Evolutionary conservation across 306 rosid genomes (phyloP), one percentile per base, ranked within the genome.

Genomic region (Vigna nakashimae): DNA sequence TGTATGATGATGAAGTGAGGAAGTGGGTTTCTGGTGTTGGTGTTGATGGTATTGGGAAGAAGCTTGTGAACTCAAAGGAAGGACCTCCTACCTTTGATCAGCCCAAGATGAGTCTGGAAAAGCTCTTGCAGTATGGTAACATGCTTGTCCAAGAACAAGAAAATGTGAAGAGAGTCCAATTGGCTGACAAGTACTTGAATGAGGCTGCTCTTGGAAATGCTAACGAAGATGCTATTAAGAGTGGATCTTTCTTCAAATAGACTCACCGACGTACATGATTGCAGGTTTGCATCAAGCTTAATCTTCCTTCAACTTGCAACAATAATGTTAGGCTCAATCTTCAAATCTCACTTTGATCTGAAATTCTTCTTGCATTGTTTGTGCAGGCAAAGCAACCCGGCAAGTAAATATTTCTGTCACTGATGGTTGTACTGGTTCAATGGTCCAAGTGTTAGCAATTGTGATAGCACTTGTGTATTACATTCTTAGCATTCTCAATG

Each of bases 121-220:
- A 84, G 81, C 91, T 90, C 12, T 76, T 90, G 13, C 86, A 71
- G 45, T 90, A 90, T 45, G 94, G 91, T 14, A 52, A 82, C 86
- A 86, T 87, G 94, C 90, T 90, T 73, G 94, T 90, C 67, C 84
- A 86, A 71, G 94, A 90, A 75, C 94, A 90, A 78, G 94, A 90
- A 80, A 90, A 90, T 26, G 94, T 90, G 69, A 90, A 90, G 91
- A 87, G 94, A 84, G 94, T 90, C 76, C 94, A 90, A 28, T 82
- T 90, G 87, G 94, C 94, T 1, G 91, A 90, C 80, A 80, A 90
- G 85, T 90, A 90, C 87, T 64, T 90, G 91, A 84, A 65, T 0
- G 90, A 84, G 71, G 94, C 91, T 72, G 89, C 94, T 82, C 94
- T 90, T 78, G 91, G 94, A 58, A 81, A 90, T 63, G 94, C 94